phyloP scores from a whole-genome alignment of 495 filamentous ascomycete genomes.

The Hapsidospora chrysogenum region DNA sequence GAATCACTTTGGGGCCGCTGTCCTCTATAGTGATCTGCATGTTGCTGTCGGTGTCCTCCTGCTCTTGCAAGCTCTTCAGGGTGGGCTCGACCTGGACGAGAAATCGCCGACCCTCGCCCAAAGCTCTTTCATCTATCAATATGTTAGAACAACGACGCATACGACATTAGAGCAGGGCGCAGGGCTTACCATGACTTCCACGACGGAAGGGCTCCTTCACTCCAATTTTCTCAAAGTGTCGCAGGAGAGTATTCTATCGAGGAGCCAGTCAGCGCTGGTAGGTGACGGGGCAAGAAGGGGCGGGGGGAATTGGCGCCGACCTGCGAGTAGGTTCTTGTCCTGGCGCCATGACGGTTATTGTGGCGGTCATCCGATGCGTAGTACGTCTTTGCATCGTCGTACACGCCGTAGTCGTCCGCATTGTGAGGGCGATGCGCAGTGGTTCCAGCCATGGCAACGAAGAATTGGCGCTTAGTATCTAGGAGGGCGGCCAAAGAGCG shows the following conservation, averaged over 20 bases:
- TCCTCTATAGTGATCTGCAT: slow-evolving; percentile 96
- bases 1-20: slow-evolving; percentile 73
- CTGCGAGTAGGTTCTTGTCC: slow-evolving; percentile 30
- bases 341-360: slow-evolving; percentile 18
- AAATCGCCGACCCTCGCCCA: slow-evolving; percentile 44
- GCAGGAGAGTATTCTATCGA: slow-evolving; percentile 21
- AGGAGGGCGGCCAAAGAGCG: too few species aligned
- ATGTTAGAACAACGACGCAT: background rate
- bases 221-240: slow-evolving; percentile 25
- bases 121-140: slow-evolving; percentile 1
- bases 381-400: slow-evolving; percentile 31
- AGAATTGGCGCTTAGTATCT: too few species aligned
- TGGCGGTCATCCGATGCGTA: slow-evolving; percentile 31
- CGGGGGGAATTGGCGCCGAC: slow-evolving; percentile 9
- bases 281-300: too few species aligned
- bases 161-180: too few species aligned
- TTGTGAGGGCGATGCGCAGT: too few species aligned
- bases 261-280: slow-evolving; percentile 9
- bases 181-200: slow-evolving; percentile 22
- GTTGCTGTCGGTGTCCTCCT: slow-evolving; percentile 83
- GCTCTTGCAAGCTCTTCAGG: slow-evolving; percentile 48
- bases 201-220: slow-evolving; percentile 25
- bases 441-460: too few species aligned
- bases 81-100: slow-evolving; percentile 65
- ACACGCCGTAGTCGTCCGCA: too few species aligned